Evolutionary conservation across 1,139 yeast species (phyloP).

Genomic region (Saccharomyces hybrid): DNA sequence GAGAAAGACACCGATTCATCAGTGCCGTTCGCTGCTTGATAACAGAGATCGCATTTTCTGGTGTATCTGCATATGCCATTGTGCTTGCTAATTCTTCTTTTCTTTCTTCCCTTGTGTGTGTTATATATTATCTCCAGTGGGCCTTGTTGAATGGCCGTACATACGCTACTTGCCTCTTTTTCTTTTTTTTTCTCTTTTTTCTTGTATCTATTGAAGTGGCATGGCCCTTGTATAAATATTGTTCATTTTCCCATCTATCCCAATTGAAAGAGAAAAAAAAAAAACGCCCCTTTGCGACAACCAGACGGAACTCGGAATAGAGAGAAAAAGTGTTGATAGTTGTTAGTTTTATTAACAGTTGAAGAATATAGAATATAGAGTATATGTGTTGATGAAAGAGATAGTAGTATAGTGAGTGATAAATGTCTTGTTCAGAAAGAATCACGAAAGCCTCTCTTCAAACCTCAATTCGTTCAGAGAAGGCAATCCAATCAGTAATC

Average conservation of each 20-base stretch:
- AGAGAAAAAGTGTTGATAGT: not conserved
- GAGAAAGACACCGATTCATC: slow-evolving; percentile 71
- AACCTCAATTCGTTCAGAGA: slow-evolving; percentile 86
- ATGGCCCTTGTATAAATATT: not conserved
- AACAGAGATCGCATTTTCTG: slow-evolving; percentile 23
- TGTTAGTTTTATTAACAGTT: not conserved
- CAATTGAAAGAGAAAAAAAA: not conserved
- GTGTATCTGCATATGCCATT: slow-evolving; percentile 27
- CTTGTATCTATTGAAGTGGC: not conserved
- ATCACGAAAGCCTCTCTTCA: slow-evolving; percentile 64
- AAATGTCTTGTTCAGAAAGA: not conserved
- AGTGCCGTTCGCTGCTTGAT: slow-evolving; percentile 64
- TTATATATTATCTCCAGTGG: not conserved
- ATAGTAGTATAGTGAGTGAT: not conserved
- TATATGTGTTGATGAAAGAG: not conserved
- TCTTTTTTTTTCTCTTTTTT: not conserved
- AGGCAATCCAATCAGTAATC: slow-evolving; percentile 85
- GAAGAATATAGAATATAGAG: not conserved
- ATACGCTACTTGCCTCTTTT: not conserved
- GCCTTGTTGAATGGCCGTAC: not conserved
- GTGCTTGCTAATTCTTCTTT: not conserved
- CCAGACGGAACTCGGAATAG: not conserved
- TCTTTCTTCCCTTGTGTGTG: not conserved
- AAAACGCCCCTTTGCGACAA: not conserved
- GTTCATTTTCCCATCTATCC: not conserved